Conservation (phyloP, 169 alveolate genomes). For the Plasmodium inui region DNA sequence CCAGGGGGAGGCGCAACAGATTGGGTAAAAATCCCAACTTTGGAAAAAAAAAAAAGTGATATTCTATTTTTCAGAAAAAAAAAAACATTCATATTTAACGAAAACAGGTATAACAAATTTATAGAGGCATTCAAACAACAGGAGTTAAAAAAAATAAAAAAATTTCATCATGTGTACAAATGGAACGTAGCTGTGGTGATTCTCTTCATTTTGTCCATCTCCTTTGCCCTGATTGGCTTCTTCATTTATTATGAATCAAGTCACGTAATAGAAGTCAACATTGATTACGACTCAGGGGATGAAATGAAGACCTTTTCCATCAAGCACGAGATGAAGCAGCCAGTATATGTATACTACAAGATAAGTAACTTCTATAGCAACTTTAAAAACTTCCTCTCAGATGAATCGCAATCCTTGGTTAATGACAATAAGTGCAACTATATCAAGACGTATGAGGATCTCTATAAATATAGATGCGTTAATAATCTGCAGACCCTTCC, state of each 20-base stretch:
- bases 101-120: conserved; percentile 18
- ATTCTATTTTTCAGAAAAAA: conserved; percentile 2
- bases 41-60: conserved; percentile 18
- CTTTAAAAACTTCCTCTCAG: conserved; percentile 26
- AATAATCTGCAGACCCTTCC: conserved; percentile 42
- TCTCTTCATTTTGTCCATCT: conserved; percentile 3
- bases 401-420: conserved; percentile 44
- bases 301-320: conserved; percentile 1
- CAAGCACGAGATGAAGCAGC: conserved; percentile 33
- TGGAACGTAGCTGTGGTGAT: conserved; percentile 23
- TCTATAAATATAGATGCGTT: conserved; percentile 43
- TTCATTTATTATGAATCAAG: conserved; percentile 51
- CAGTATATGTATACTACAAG: conserved; percentile 44
- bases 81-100: conserved; percentile 4
- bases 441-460: conserved; percentile 39
- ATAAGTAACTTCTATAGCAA: conserved; percentile 46
- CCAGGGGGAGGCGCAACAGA: not conserved
- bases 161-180: conserved; percentile 37
- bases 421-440: conserved; percentile 17
- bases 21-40: not conserved
- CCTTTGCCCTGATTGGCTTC: conserved; percentile 27
- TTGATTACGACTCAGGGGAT: conserved; percentile 26
- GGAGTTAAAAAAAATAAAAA: conserved; percentile 23
- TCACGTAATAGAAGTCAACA: conserved; percentile 12
- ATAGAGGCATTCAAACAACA: conserved; percentile 59